Conservation (phyloP, 163 green algal genomes). For the Chloromonas sp. region DNA sequence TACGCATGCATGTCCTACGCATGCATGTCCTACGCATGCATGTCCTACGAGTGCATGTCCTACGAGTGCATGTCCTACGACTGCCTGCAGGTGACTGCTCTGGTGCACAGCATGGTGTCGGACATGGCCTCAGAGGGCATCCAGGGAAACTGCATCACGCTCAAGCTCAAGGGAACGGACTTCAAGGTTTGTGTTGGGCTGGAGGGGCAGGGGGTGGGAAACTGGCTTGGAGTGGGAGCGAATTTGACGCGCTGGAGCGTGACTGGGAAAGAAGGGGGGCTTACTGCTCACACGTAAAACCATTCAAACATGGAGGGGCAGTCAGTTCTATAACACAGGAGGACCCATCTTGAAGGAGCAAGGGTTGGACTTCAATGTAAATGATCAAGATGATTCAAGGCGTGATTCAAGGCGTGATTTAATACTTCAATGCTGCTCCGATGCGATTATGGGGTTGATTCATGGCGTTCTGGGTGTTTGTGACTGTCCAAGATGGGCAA, state of each 20-base stretch:
- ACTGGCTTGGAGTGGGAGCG: neutral
- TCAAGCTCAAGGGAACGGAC: constrained; percentile 82
- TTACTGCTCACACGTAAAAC: neutral
- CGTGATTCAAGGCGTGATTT: too few species aligned
- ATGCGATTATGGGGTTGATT: too few species aligned
- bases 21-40: neutral
- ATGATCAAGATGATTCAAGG: too few species aligned
- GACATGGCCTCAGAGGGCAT: constrained; percentile 77
- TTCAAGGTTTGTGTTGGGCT: constrained; percentile 61
- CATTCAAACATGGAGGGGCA: neutral
- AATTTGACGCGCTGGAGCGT: neutral
- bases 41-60: neutral
- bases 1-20: too few species aligned
- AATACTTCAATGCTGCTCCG: too few species aligned
- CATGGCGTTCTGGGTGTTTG: too few species aligned
- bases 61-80: neutral
- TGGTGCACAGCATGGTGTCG: constrained; percentile 58
- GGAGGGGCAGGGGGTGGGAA: neutral
- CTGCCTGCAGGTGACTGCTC: constrained; percentile 7
- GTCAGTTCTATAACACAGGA: neutral
- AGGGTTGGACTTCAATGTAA: neutral
- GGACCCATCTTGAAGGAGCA: neutral
- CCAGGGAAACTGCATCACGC: constrained; percentile 70
- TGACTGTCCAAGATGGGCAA: too few species aligned
- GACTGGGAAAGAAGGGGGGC: neutral